Evolutionary conservation across 1,284 basidiomycete genomes (phyloP).

Genomic region (Naganishia cerealis): DNA sequence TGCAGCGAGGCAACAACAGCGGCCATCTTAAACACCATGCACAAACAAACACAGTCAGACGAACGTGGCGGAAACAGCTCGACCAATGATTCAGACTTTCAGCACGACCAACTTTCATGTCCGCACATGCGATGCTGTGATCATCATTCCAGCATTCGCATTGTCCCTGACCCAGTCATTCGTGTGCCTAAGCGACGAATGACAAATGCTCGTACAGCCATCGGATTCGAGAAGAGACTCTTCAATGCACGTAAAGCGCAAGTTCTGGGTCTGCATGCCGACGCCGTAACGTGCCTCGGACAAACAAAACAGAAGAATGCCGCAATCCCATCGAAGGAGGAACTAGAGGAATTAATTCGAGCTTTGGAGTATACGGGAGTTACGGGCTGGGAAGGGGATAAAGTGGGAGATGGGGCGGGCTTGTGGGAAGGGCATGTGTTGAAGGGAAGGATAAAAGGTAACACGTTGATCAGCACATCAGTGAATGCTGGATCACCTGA

Average conservation of each 20-base stretch:
- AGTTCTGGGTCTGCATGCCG: slow-evolving; percentile 28
- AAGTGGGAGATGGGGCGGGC: slow-evolving; percentile 21
- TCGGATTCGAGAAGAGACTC: slow-evolving; percentile 29
- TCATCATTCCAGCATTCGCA: slow-evolving; percentile 19
- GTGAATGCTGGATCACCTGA: not conserved
- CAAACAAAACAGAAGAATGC: slow-evolving; percentile 19
- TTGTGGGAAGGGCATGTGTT: slow-evolving; percentile 28
- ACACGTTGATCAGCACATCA: not conserved
- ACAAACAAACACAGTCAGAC: not conserved
- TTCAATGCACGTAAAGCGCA: slow-evolving; percentile 26
- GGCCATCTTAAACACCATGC: not conserved
- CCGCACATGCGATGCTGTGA: slow-evolving; percentile 24
- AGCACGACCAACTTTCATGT: slow-evolving; percentile 7
- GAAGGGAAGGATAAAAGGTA: slow-evolving; percentile 8
- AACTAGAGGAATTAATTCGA: slow-evolving; percentile 27
- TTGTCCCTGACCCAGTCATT: slow-evolving; percentile 25
- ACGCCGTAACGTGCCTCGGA: slow-evolving; percentile 27
- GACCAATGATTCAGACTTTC: not conserved
- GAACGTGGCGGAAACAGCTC: not conserved
- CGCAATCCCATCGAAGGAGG: slow-evolving; percentile 26
- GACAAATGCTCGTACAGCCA: slow-evolving; percentile 16
- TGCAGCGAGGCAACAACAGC: slow-evolving; percentile 15
- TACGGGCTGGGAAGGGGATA: slow-evolving; percentile 30
- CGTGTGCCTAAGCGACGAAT: slow-evolving; percentile 16
- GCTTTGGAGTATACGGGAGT: slow-evolving; percentile 31